A percentile compares a stretch with the other conserved stretches of the same genome.
phyloP scores from a whole-genome alignment of 1,139 yeast genomes.

The Yamadazyma atmosphaerica region DNA sequence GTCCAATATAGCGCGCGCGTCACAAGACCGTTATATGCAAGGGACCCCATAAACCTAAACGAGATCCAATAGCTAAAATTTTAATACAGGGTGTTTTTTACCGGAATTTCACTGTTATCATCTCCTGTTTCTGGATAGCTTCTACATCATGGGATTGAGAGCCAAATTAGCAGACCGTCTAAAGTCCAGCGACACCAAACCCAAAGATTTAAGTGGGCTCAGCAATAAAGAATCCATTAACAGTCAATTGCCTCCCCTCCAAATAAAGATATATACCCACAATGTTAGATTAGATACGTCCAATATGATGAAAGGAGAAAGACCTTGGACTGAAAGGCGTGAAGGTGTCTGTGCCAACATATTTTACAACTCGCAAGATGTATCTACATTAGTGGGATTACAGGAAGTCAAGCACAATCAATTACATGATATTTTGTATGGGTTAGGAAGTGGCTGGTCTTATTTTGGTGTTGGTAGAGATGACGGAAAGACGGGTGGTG shows the following conservation, averaged over 20 bases:
- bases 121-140: no score
- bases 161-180: slow-evolving; percentile 4
- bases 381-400: slow-evolving; percentile 30
- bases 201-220: slow-evolving; percentile 2
- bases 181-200: slow-evolving; percentile 4
- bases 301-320: slow-evolving; percentile 24
- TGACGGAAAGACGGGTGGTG: slow-evolving; percentile 46
- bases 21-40: not conserved
- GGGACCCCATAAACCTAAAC: not conserved
- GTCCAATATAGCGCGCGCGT: not conserved
- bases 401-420: slow-evolving; percentile 34
- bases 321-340: slow-evolving; percentile 26
- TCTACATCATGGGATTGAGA: slow-evolving; percentile 8
- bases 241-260: slow-evolving; percentile 14
- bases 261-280: slow-evolving; percentile 32
- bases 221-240: not conserved
- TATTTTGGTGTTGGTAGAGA: slow-evolving; percentile 52
- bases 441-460: slow-evolving; percentile 30
- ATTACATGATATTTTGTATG: slow-evolving; percentile 26
- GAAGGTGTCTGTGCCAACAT: slow-evolving; percentile 24
- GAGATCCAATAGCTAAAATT: not conserved
- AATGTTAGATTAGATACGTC: slow-evolving; percentile 27
- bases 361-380: slow-evolving; percentile 13
- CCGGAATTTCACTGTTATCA: not conserved
- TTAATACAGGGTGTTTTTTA: no score